Percentiles rank a stretch among this genome's conserved stretches.
These are phyloP conservation scores for Wickerhamomyces kurtzmanii DNA, from an alignment of 805 yeast species.

Conservation along the genomic window DNA sequence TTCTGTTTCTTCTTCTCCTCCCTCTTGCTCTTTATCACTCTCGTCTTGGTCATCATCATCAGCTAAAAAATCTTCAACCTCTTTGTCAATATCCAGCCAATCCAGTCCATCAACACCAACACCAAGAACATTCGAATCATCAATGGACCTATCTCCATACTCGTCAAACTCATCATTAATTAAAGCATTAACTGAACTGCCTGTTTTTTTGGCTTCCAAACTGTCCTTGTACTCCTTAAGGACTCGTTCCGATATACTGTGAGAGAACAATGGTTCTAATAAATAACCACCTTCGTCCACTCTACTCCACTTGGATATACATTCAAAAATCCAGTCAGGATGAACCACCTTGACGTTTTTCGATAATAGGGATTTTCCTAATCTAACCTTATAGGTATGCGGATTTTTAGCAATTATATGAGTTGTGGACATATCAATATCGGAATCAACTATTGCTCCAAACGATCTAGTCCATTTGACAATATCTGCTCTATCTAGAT, in stretches of 20 bases:
- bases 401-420: slow-evolving; percentile 81
- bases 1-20: slow-evolving; percentile 1
- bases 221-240: slow-evolving; percentile 19
- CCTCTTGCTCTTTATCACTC: slow-evolving; percentile 3
- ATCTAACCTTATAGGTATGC: slow-evolving; percentile 75
- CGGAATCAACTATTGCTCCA: slow-evolving; percentile 78
- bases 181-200: slow-evolving; percentile 27
- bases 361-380: slow-evolving; percentile 56
- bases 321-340: slow-evolving; percentile 88
- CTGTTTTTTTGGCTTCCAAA: slow-evolving; percentile 28
- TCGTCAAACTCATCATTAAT: slow-evolving; percentile 45
- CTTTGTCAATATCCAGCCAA: slow-evolving; percentile 6
- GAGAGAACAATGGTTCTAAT: slow-evolving; percentile 40
- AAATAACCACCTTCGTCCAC: slow-evolving; percentile 53
- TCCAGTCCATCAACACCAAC: slow-evolving; percentile 17
- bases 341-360: slow-evolving; percentile 68
- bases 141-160: slow-evolving; percentile 15
- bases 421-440: slow-evolving; percentile 65
- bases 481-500: slow-evolving; percentile 68
- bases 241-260: slow-evolving; percentile 32
- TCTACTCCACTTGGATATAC: slow-evolving; percentile 70
- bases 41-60: slow-evolving; percentile 4
- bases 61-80: slow-evolving; percentile 4
- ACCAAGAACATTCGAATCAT: slow-evolving; percentile 10
- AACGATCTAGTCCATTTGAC: slow-evolving; percentile 89